Evolutionary conservation across 768 basidiomycete genomes (phyloP).

Genomic region (Auricularia cornea): DNA sequence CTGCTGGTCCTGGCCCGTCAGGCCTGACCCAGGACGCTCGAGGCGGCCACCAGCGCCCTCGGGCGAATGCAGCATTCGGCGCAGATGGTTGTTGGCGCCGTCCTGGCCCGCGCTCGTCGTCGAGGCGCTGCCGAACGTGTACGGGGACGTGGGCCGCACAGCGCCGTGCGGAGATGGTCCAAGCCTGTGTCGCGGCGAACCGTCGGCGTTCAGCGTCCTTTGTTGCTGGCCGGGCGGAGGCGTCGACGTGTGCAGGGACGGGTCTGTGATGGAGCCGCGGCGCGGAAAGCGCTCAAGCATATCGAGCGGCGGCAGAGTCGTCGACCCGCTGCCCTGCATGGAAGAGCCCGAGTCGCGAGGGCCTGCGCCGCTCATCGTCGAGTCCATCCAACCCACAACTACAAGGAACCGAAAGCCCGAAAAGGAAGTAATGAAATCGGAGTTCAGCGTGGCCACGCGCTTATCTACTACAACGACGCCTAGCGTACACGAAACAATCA

Average conservation of each 20-base stretch:
- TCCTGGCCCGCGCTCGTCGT: constrained; percentile 14
- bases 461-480: not conserved
- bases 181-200: constrained; percentile 14
- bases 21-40: constrained; percentile 50
- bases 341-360: not conserved
- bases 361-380: not conserved
- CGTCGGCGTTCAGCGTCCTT: constrained; percentile 5
- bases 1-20: constrained; percentile 2
- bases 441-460: not conserved
- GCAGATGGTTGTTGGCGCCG: constrained; percentile 11
- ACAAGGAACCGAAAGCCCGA: not conserved
- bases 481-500: not conserved
- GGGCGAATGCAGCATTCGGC: constrained; percentile 18
- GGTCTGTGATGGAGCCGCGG: constrained; percentile 79
- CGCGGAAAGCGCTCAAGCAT: constrained; percentile 23
- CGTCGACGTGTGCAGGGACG: constrained; percentile 50
- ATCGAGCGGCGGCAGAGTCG: not conserved
- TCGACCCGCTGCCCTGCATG: not conserved
- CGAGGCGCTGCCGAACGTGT: constrained; percentile 63
- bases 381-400: not conserved
- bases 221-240: constrained; percentile 5
- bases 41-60: constrained; percentile 43
- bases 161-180: constrained; percentile 17
- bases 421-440: not conserved
- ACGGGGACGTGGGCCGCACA: constrained; percentile 56